A percentile compares a stretch with the other conserved stretches of the same genome.
phyloP scores from a whole-genome alignment of 305 asterid genomes.

The Galium porrigens region DNA sequence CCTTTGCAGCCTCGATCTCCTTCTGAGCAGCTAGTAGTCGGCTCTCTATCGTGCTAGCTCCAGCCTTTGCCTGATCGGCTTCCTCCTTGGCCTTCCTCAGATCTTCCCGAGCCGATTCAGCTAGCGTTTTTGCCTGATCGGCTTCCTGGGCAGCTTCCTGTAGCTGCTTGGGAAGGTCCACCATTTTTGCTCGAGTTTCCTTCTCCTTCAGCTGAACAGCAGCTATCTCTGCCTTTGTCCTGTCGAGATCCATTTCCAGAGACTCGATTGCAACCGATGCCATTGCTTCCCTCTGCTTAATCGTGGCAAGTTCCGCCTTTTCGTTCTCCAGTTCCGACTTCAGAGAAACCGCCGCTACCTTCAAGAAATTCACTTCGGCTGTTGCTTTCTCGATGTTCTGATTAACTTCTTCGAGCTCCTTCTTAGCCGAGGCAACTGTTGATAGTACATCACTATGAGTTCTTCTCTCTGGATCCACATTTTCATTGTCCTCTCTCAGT shows the following conservation, averaged over 20 bases:
- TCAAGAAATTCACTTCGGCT: constrained; percentile 42
- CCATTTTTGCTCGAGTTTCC: constrained; percentile 48
- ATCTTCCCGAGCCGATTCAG: constrained; percentile 36
- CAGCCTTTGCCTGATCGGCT: constrained; percentile 57
- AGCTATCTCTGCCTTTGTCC: constrained; percentile 37
- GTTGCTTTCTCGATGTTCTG: constrained; percentile 45
- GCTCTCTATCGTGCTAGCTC: constrained; percentile 37
- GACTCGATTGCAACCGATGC: constrained; percentile 47
- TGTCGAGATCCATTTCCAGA: constrained; percentile 54
- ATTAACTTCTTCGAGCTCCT: constrained; percentile 55
- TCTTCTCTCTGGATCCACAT: constrained; percentile 26
- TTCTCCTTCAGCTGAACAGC: constrained; percentile 40
- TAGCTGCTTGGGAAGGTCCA: constrained; percentile 52
- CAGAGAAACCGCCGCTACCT: constrained; percentile 50
- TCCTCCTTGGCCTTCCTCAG: constrained; percentile 49
- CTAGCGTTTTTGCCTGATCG: constrained; percentile 42
- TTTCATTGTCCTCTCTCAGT: constrained; percentile 26
- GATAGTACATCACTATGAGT: constrained; percentile 50
- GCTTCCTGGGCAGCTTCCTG: constrained; percentile 61
- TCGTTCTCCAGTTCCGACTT: constrained; percentile 62
- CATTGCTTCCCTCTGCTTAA: constrained; percentile 54
- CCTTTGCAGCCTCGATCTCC: constrained; percentile 79
- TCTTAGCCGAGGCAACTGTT: constrained; percentile 44
- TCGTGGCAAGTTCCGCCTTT: constrained; percentile 29
- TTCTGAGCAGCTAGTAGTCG: constrained; percentile 45